Evolutionary conservation across 2,329 filamentous ascomycete genomes (phyloP).

Genomic region (Penicillium thymicola): DNA sequence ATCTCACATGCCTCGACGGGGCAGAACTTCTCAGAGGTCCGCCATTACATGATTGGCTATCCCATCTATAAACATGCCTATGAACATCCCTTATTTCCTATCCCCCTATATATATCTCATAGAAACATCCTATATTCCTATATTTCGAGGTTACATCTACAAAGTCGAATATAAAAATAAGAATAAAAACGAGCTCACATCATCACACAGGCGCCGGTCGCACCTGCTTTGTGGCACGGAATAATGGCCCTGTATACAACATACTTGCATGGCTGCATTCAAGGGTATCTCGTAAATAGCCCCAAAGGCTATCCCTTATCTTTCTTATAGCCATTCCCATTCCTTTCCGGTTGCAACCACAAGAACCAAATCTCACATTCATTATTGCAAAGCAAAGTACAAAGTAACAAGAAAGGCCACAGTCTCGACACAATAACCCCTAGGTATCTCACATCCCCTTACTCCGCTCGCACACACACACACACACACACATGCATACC

Average conservation of each 20-base stretch:
- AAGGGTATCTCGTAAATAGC: background rate
- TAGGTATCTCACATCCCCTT: background rate
- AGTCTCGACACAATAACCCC: background rate
- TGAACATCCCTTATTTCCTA: background rate
- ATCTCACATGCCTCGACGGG: background rate
- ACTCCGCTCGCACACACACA: background rate
- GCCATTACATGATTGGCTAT: background rate
- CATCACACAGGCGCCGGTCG: conserved; percentile 3
- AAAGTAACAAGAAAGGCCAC: background rate
- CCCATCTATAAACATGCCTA: background rate
- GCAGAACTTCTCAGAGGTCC: background rate
- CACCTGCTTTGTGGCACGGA: conserved; percentile 2
- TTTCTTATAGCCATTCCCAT: background rate
- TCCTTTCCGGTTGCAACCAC: background rate
- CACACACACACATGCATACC: conserved; percentile 1
- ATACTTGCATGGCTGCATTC: conserved; percentile 1
- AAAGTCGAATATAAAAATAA: background rate
- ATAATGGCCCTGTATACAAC: background rate
- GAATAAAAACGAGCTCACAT: background rate
- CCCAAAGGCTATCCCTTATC: background rate
- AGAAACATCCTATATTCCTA: background rate
- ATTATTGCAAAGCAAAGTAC: background rate
- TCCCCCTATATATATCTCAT: background rate
- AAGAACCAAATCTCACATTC: background rate
- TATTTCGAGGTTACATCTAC: background rate